phyloP scores from a whole-genome alignment of 2,329 filamentous ascomycete genomes.

The Penicillium sp. region DNA sequence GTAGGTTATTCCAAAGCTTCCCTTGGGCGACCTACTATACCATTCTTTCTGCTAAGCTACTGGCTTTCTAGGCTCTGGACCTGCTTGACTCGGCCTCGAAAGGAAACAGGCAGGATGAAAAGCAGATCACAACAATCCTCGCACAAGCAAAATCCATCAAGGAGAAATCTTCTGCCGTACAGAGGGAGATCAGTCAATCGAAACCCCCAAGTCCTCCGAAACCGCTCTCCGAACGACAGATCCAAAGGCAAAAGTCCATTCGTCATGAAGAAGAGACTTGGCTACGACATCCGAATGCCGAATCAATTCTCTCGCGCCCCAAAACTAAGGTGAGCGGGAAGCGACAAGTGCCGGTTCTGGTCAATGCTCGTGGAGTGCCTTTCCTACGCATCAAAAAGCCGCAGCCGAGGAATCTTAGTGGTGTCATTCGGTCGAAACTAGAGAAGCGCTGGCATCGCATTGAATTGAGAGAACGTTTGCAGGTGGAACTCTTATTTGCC shows the following conservation, averaged over 20 bases:
- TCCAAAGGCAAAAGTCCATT: slow-evolving; percentile 26
- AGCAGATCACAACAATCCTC: slow-evolving; percentile 29
- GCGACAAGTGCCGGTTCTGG: slow-evolving; percentile 42
- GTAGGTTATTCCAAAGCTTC: slow-evolving; percentile 21
- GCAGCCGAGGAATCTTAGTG: slow-evolving; percentile 41
- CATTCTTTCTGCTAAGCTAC: slow-evolving; percentile 8
- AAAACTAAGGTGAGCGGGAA: slow-evolving; percentile 34
- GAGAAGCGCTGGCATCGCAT: slow-evolving; percentile 36
- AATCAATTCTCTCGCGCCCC: slow-evolving; percentile 39
- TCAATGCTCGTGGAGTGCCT: slow-evolving; percentile 44
- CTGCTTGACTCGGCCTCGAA: slow-evolving; percentile 35
- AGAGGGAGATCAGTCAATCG: slow-evolving; percentile 15
- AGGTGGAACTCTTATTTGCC: slow-evolving; percentile 33
- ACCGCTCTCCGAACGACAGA: slow-evolving; percentile 21
- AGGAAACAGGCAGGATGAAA: slow-evolving; percentile 26
- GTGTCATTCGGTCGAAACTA: slow-evolving; percentile 38
- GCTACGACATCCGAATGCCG: slow-evolving; percentile 33
- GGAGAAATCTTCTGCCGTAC: slow-evolving; percentile 21
- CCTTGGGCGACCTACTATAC: not conserved
- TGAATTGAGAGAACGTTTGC: slow-evolving; percentile 32
- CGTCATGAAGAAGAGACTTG: slow-evolving; percentile 30
- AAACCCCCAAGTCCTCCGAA: slow-evolving; percentile 20
- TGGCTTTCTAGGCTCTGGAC: slow-evolving; percentile 35
- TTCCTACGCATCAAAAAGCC: slow-evolving; percentile 49
- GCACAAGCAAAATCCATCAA: slow-evolving; percentile 23